Base-by-base conservation (phyloP, 805 yeast genomes). In the Spathaspora gorwiae region DNA sequence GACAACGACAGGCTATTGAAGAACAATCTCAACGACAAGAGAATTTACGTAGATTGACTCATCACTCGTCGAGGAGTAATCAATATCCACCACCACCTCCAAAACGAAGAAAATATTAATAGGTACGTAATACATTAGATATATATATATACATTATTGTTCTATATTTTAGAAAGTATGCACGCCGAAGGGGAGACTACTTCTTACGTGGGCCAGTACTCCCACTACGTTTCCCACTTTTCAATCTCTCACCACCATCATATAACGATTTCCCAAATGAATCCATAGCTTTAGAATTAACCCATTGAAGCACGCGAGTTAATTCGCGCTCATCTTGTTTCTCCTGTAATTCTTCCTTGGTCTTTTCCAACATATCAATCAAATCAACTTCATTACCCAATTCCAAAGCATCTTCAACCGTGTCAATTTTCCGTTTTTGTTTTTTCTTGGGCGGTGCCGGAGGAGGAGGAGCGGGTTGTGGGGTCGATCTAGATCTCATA, bases 251-350 rank as follows among this genome's bases (percentile, higher is more conserved):
- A 4, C 73, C 76, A 12, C 86, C 87, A 12, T 80, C 85, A 49
- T 78, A 81, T 47, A 81, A 79, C 0, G 75, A 63, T 47, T 72
- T 70, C 5, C 80, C 86, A 12, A 70, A 62, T 35, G 61, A 58
- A 10, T 79, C 83, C 12, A 74, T 51, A 1, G 87, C 86, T 13
- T 71, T 63, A 7, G 80, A 72, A 54, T 83, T 83, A 26, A 80
- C 81, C 87, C 88, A 83, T 46, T 78, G 80, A 2, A 72, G 56
- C 30, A 80, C 79, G 43, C 82, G 61, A 15, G 67, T 65, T 42
- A 66, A 54, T 47, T 70, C 79, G 43, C 74, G 65, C 19, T 73
- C 72, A 11, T 63, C 57, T 39, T 59, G 56, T 48, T 73, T 55
- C 9, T 61, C 58, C 1, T 52, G 59, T 44, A 78, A 52, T 32